Base-by-base conservation (phyloP, 2,329 filamentous ascomycete species). In the Penicillium sp. region DNA sequence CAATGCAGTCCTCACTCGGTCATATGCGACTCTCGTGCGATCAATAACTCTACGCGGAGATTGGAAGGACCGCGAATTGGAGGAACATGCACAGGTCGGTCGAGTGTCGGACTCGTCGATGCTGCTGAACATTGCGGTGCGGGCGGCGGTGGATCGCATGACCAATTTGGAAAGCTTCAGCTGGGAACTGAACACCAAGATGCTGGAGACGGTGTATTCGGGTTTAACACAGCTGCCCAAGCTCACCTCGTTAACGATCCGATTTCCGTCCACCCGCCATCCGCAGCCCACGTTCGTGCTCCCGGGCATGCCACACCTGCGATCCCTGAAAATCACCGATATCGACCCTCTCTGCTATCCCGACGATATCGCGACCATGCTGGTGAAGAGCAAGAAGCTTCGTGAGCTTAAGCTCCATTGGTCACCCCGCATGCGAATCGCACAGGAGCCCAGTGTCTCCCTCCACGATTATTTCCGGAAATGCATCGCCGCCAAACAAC, bases 301-400 rank as follows among this genome's bases (percentile, higher is more conserved):
- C 35, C 81, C 81, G 1, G 70, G 79, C 0, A 75, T 85, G 58
- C 77, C 79, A 6, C 79, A 78, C 54, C 69, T 85, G 23, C 70
- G 69, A 29, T 71, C 68, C 4, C 69, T 85, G 31, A 76, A 77
- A 45, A 72, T 81, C 25, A 78, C 78, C 51, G 75, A 84, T 54
- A 81, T 84, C 45, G 82, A 85, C 48, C 82, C 82, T 1, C 71
- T 84, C 8, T 84, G 81, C 66, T 82, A 83, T 57, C 80, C 80
- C 0, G 82, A 85, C 64, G 81, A 84, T 56, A 76, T 84, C 7
- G 80, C 80, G 12, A 69, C 78, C 20, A 66, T 84, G 12, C 65
- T 84, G 6, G 64, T 74, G 12, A 70, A 75, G n/a, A 78, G 78
- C 4, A 76, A 72, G 53, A 79, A 78, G 45, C 67, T 85, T 3